Evolutionary conservation across 2,329 filamentous ascomycete genomes (phyloP).

Genomic region (Penicillium brasilianum): DNA sequence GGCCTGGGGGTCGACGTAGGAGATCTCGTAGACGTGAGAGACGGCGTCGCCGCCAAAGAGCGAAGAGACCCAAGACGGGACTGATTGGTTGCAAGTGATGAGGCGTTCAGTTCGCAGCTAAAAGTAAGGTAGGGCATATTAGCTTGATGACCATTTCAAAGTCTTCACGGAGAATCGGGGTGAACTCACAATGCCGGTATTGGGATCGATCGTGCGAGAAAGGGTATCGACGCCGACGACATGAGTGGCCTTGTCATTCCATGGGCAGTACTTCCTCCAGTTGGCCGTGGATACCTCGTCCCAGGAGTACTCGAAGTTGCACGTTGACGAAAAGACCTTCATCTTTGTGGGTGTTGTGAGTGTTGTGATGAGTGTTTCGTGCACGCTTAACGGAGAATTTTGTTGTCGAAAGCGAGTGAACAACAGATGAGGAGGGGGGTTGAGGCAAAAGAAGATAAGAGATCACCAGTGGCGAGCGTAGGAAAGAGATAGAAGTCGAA

Average conservation of each 20-base stretch:
- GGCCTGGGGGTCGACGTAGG: slow-evolving; percentile 81
- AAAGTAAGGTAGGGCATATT: slow-evolving; percentile 4
- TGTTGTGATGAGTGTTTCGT: slow-evolving; percentile 9
- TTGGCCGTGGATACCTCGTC: slow-evolving; percentile 96
- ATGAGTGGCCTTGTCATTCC: slow-evolving; percentile 98
- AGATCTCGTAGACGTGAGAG: slow-evolving; percentile 91
- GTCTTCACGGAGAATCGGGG: slow-evolving; percentile 21
- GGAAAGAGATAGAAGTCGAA: slow-evolving; percentile 1
- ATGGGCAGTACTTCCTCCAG: slow-evolving; percentile 98
- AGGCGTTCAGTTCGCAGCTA: slow-evolving; percentile 73
- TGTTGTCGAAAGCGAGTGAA: neutral
- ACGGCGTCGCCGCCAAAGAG: slow-evolving; percentile 80
- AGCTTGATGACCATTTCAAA: slow-evolving; percentile 11
- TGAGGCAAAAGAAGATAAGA: slow-evolving; percentile 16
- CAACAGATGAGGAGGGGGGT: slow-evolving; percentile 16
- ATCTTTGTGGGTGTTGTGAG: slow-evolving; percentile 57
- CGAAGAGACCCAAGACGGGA: slow-evolving; percentile 65
- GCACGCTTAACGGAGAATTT: slow-evolving; percentile 14
- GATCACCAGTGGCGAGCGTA: slow-evolving; percentile 13
- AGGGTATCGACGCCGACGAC: slow-evolving; percentile 95
- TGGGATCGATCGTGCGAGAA: slow-evolving; percentile 68
- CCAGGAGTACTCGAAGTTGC: slow-evolving; percentile 98
- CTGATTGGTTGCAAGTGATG: slow-evolving; percentile 57
- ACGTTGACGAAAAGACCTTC: slow-evolving; percentile 92
- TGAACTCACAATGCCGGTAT: slow-evolving; percentile 67